A percentile compares a stretch with the other conserved stretches of the same genome.
These are phyloP conservation scores for Ogataea trehalophila DNA, from an alignment of 805 yeast species.

Conservation along the genomic window DNA sequence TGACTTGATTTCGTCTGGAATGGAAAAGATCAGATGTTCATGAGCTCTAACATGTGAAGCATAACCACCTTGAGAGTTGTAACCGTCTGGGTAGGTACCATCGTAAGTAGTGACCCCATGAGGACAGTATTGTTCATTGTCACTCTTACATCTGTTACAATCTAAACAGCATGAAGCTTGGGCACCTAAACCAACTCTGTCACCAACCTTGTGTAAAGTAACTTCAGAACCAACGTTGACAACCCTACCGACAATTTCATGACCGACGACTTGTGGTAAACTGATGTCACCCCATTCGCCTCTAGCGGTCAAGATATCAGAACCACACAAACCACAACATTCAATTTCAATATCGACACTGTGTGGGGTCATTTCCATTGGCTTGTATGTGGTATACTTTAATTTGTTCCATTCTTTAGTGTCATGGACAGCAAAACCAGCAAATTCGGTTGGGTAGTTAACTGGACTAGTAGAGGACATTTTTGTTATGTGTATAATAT, in stretches of 20 bases:
- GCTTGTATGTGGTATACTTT: conserved; percentile 43
- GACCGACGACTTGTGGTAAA: conserved; percentile 46
- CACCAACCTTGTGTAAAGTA: conserved; percentile 35
- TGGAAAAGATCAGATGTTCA: conserved; percentile 41
- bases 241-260: conserved; percentile 40
- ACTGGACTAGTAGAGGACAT: conserved; percentile 13
- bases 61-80: conserved; percentile 40
- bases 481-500: neutral
- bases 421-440: conserved; percentile 51
- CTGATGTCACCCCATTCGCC: conserved; percentile 39
- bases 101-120: conserved; percentile 40
- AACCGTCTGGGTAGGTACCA: conserved; percentile 31
- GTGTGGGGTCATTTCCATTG: conserved; percentile 38
- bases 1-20: conserved; percentile 40
- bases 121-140: conserved; percentile 44
- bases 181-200: conserved; percentile 44
- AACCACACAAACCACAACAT: conserved; percentile 66
- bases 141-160: conserved; percentile 32
- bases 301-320: conserved; percentile 49
- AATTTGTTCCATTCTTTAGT: conserved; percentile 53
- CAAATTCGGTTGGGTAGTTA: conserved; percentile 50
- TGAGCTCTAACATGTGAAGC: conserved; percentile 44
- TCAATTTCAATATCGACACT: conserved; percentile 57
- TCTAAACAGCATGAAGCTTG: conserved; percentile 35
- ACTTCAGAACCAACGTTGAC: conserved; percentile 35